Evolutionary conservation across 106 monocot genomes (phyloP).

Genomic region (Apostasia ramifera): DNA sequence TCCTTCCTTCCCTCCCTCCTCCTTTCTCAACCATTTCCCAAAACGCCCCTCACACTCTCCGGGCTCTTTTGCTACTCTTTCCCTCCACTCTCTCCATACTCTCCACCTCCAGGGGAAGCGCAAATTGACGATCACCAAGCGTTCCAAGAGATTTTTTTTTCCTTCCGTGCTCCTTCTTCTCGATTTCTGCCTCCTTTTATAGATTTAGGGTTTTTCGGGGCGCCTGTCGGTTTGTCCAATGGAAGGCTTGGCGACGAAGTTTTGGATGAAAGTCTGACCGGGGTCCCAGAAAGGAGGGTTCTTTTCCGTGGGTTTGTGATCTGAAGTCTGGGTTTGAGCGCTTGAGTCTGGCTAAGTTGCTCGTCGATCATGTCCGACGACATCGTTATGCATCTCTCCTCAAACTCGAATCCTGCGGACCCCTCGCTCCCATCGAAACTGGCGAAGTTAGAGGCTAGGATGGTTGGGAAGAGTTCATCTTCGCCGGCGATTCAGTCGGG

Average conservation of each 20-base stretch:
- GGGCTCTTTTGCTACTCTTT: constrained; percentile 26
- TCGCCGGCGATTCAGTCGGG: constrained; percentile 27
- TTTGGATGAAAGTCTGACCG: not conserved
- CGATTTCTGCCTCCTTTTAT: not conserved
- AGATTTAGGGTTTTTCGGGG: constrained; percentile 1
- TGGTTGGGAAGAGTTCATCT: constrained; percentile 79
- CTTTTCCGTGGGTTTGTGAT: not conserved
- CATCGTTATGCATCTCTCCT: constrained; percentile 77
- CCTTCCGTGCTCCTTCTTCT: not conserved
- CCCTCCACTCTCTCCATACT: constrained; percentile 13
- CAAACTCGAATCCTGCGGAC: constrained; percentile 92
- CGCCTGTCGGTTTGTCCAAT: too few species aligned
- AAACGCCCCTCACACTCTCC: not conserved
- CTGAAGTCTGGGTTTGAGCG: not conserved
- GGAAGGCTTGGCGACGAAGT: not conserved
- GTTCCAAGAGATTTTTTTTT: too few species aligned
- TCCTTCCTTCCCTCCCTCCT: too few species aligned
- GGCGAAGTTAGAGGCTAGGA: constrained; percentile 92
- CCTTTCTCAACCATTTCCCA: not conserved
- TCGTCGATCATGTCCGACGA: constrained; percentile 63
- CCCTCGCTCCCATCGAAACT: constrained; percentile 71
- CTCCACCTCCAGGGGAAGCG: not conserved
- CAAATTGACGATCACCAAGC: not conserved
- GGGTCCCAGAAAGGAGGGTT: not conserved
- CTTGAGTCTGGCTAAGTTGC: not conserved